A percentile compares a stretch with the other conserved stretches of the same genome.
These are phyloP conservation scores for Biscogniauxia sp. DNA, from an alignment of 2,329 filamentous ascomycete species.

Conservation along the genomic window DNA sequence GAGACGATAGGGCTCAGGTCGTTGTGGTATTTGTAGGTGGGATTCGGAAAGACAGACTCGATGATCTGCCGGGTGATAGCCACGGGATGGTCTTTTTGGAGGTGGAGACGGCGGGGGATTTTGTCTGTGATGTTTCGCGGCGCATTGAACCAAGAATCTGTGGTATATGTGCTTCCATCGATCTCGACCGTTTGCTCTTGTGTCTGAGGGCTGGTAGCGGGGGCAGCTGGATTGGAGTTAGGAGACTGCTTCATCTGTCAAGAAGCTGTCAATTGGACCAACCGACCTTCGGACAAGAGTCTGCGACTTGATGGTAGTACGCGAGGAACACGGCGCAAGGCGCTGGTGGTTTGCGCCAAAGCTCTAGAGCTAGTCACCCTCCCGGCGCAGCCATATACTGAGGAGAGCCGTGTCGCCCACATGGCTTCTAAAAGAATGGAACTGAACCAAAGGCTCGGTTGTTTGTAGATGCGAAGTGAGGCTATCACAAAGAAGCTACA, in stretches of 20 bases:
- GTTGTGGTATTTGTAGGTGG: constrained; percentile 75
- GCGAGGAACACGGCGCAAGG: constrained; percentile 5
- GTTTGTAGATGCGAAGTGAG: constrained; percentile 3
- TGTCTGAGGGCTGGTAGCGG: constrained; percentile 23
- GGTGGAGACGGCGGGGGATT: constrained; percentile 76
- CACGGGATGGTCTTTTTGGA: constrained; percentile 87
- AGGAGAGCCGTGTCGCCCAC: constrained; percentile 29
- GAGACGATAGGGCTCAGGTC: constrained; percentile 80
- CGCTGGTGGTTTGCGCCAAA: constrained; percentile 3
- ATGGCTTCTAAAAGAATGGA: constrained; percentile 11
- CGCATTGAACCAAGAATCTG: constrained; percentile 83
- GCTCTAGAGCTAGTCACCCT: constrained; percentile 8
- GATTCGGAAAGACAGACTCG: constrained; percentile 77
- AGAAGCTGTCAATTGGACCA: constrained; percentile 2
- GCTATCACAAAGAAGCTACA: not conserved
- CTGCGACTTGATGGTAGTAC: constrained; percentile 17
- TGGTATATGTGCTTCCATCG: constrained; percentile 61
- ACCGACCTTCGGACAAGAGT: constrained; percentile 26
- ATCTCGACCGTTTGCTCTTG: constrained; percentile 50
- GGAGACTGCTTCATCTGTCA: constrained; percentile 9
- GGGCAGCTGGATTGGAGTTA: constrained; percentile 14
- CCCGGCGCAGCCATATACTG: constrained; percentile 17
- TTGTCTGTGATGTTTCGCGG: constrained; percentile 72
- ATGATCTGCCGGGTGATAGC: constrained; percentile 89
- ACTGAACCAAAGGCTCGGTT: not conserved